Evolutionary conservation across 345 rosid genomes (phyloP).

Genomic region (Eucalyptus erythrocorys): DNA sequence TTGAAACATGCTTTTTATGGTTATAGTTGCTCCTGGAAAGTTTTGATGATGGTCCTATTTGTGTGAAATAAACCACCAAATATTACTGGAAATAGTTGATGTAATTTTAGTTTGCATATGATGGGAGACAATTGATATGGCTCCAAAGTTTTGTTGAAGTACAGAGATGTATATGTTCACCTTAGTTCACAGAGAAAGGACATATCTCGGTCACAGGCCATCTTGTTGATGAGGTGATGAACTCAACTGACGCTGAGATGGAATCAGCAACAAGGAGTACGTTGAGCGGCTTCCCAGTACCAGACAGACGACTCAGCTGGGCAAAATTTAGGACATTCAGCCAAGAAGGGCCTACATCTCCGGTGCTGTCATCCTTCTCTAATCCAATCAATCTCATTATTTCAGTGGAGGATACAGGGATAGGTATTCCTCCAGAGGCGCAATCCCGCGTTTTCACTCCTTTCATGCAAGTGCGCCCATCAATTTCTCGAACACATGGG

Average conservation of each 20-base stretch:
- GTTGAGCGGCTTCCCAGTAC: constrained; percentile 73
- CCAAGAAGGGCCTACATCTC: constrained; percentile 18
- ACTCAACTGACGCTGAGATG: constrained; percentile 35
- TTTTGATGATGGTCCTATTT: no score
- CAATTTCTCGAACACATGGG: constrained; percentile 79
- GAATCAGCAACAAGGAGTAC: constrained; percentile 41
- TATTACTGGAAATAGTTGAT: no score
- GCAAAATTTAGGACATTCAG: constrained; percentile 46
- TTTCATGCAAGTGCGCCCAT: constrained; percentile 91
- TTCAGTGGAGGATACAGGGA: constrained; percentile 95
- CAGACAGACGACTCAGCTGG: constrained; percentile 68
- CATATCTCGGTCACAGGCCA: constrained; percentile 78
- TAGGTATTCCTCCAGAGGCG: constrained; percentile 80
- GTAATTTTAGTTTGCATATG: no score
- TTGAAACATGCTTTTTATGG: no score
- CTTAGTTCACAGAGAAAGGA: constrained; percentile 85
- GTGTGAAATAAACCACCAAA: no score
- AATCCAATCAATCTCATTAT: constrained; percentile 51
- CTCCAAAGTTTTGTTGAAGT: no score
- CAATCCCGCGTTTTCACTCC: constrained; percentile 91
- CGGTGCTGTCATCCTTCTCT: constrained; percentile 8
- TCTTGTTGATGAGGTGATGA: constrained; percentile 70
- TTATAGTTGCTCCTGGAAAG: no score
- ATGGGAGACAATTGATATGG: no score
- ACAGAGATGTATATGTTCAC: background rate